Evolutionary conservation across 257 asterid genomes (phyloP), one percentile per base, ranked within the genome.

Genomic region (Sherardia arvensis): DNA sequence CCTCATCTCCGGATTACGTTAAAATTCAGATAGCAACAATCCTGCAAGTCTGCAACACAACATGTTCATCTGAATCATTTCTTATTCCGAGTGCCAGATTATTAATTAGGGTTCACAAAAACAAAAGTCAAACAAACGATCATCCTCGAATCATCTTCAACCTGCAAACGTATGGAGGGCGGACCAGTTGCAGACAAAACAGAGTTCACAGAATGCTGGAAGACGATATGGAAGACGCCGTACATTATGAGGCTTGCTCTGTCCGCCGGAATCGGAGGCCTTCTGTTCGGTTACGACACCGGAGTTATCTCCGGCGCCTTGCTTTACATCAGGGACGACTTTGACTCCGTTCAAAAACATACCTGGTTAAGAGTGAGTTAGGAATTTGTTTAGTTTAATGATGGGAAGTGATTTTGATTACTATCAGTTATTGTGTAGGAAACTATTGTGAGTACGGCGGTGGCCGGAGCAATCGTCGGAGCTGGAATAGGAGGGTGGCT

Each of bases 261-360:
- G 23, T 81, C 94, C 1, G 96, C 96, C 27, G 96, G 94, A 61
- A 83, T 88, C 15, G 96, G 96, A 23, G 96, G 96, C 22, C 83
- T 85, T 23, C 58, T 85, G 75, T 88, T 88, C 61, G 96, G 96
- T 43, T 85, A 85, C 33, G 92, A 85, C 65, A 85, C 96, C 22
- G 95, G 96, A 69, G 96, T 89, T 76, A 89, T 89, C 62, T 89
- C 96, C 12, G 96, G 96, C 53, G 96, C 96, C 25, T 76, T 84
- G 49, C 93, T 89, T 25, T 89, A 89, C 71, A 88, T 86, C 65
- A 74, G 80, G 26, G 89, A 84, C 22, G 95, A 84, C 18, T 89
- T 65, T 48, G 66, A 66, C 58, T 33, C 81, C 6, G 96, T 89
- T 10, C 69, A 73, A 1, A 76, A 25, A 62, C 56, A 83, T 7